A percentile compares a stretch with the other conserved stretches of the same genome.
Evolutionary conservation across 2,329 filamentous ascomycete genomes (phyloP).

Genomic region (Fusarium domesticum): DNA sequence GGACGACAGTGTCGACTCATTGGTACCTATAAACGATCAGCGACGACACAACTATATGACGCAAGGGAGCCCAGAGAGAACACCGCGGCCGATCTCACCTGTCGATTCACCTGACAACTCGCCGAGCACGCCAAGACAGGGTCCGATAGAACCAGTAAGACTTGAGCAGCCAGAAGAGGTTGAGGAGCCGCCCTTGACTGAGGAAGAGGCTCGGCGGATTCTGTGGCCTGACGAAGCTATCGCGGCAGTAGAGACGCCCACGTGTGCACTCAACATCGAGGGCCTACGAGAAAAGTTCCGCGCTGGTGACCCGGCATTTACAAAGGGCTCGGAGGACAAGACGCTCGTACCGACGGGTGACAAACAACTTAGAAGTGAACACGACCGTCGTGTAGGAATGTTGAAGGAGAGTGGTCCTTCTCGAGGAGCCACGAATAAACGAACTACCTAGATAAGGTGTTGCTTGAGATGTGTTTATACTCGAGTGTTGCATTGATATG

Average conservation of each 20-base stretch:
- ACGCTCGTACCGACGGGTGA: constrained; percentile 35
- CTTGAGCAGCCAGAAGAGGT: constrained; percentile 14
- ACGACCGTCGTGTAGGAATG: constrained; percentile 29
- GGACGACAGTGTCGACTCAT: constrained; percentile 26
- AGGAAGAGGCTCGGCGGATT: constrained; percentile 40
- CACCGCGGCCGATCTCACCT: constrained; percentile 17
- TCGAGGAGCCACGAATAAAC: constrained; percentile 13
- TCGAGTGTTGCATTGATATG: no score
- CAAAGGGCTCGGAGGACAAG: constrained; percentile 38
- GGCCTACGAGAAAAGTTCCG: constrained; percentile 42
- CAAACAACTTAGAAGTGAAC: constrained; percentile 36
- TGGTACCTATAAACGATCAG: constrained; percentile 16
- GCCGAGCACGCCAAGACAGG: constrained; percentile 21
- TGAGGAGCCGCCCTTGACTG: constrained; percentile 37
- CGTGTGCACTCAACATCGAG: constrained; percentile 17
- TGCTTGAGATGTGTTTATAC: no score
- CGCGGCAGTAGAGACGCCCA: constrained; percentile 10
- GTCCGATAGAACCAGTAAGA: constrained; percentile 6
- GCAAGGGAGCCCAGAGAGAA: constrained; percentile 18
- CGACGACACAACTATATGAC: no score
- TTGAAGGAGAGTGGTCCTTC: constrained; percentile 18
- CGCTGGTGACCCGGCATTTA: constrained; percentile 34
- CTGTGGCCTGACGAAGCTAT: constrained; percentile 37
- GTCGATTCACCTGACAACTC: no score
- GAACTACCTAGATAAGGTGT: constrained; percentile 2